These are phyloP conservation scores for Urtica urens DNA, from an alignment of 306 rosid genomes.

Conservation along the genomic window DNA sequence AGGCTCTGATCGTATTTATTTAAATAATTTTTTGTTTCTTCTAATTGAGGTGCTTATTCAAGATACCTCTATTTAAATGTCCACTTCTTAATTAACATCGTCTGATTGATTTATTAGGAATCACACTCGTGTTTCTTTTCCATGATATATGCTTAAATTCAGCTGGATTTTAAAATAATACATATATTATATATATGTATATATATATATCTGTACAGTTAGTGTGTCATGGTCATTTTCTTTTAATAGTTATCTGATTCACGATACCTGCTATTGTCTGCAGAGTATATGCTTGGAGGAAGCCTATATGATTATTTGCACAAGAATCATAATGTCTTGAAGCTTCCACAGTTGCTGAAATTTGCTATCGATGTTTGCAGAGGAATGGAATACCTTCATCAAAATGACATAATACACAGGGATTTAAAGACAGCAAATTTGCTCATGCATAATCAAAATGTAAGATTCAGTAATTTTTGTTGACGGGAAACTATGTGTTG, in stretches of 20 bases:
- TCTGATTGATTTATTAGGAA: too few species aligned
- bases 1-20: not conserved
- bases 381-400: constrained; percentile 96
- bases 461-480: constrained; percentile 42
- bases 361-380: constrained; percentile 86
- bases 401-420: constrained; percentile 73
- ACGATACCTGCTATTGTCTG: constrained; percentile 17
- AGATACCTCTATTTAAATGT: not conserved
- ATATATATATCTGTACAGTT: too few species aligned
- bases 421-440: constrained; percentile 97
- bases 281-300: constrained; percentile 99
- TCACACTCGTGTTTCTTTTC: too few species aligned
- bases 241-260: not conserved
- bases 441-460: constrained; percentile 75
- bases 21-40: not conserved
- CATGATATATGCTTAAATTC: too few species aligned
- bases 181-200: too few species aligned
- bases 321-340: constrained; percentile 68
- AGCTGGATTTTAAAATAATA: too few species aligned
- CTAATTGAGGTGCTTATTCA: not conserved
- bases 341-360: constrained; percentile 61
- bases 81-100: too few species aligned
- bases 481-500: too few species aligned
- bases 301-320: constrained; percentile 94
- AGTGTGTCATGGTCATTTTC: constrained; percentile 2